Evolutionary conservation across 2,329 filamentous ascomycete genomes (phyloP).

Genomic region (Coccinonectria pachysandricola): DNA sequence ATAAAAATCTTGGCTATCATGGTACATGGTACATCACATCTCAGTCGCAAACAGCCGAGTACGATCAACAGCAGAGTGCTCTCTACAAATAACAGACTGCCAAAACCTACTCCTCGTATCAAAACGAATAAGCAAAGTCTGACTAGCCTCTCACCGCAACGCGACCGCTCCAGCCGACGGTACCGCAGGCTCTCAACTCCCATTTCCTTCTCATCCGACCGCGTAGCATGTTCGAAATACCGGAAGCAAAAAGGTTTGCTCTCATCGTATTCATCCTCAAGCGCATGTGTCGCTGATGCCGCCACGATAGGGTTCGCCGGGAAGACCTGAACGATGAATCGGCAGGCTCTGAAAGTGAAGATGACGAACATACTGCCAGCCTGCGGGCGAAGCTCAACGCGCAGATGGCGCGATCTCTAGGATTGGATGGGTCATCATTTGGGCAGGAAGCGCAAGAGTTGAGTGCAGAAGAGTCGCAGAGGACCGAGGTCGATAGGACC

Average conservation of each 20-base stretch:
- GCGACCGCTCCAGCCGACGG: too few relatives aligned
- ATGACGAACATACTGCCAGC: conserved; percentile 26
- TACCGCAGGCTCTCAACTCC: too few relatives aligned
- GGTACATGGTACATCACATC: too few relatives aligned
- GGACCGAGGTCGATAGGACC: conserved; percentile 4
- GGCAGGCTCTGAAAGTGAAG: conserved; percentile 16
- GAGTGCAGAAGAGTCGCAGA: conserved; percentile 4
- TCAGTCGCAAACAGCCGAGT: too few relatives aligned
- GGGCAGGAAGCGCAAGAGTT: conserved; percentile 4
- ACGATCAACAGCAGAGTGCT: too few relatives aligned
- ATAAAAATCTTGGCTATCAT: too few relatives aligned
- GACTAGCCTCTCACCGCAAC: too few relatives aligned
- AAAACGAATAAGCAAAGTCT: too few relatives aligned
- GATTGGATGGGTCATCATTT: conserved; percentile 23
- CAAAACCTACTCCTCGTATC: too few relatives aligned
- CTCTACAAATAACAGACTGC: too few relatives aligned
- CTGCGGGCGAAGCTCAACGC: conserved; percentile 36
- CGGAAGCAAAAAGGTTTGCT: conserved; percentile 23
- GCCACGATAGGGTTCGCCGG: conserved; percentile 38
- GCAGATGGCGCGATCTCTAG: conserved; percentile 37
- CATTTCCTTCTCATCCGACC: too few relatives aligned
- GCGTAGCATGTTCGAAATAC: conserved; percentile 24
- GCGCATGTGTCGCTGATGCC: background rate
- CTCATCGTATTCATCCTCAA: background rate
- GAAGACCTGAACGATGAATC: conserved; percentile 38